These are phyloP conservation scores for Lanmaoa rubissima DNA, from an alignment of 768 basidiomycete species.

Conservation along the genomic window DNA sequence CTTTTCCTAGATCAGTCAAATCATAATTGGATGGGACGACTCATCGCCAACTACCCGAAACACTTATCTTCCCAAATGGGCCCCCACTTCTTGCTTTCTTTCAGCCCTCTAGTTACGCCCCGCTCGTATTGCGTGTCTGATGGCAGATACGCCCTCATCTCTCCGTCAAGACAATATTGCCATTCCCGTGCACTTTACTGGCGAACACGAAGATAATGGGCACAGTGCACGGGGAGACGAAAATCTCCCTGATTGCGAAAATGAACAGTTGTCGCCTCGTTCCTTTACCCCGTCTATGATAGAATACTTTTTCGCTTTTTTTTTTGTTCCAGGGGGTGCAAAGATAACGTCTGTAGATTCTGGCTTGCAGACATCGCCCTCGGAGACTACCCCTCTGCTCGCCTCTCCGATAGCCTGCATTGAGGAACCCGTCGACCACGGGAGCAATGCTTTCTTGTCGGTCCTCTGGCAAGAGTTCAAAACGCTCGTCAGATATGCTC, in stretches of 20 bases:
- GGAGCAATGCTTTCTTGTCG: slow-evolving; percentile 15
- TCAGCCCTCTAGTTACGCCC: too few species aligned
- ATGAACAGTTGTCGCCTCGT: background rate
- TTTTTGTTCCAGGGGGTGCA: background rate
- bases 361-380: slow-evolving; percentile 8
- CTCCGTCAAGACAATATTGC: slow-evolving; percentile 64
- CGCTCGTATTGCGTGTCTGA: background rate
- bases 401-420: slow-evolving; percentile 51
- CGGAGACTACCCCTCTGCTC: slow-evolving; percentile 60
- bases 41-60: background rate
- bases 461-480: slow-evolving; percentile 7
- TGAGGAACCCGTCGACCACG: slow-evolving; percentile 34
- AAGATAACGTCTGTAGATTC: slow-evolving; percentile 1
- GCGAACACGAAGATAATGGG: slow-evolving; percentile 21
- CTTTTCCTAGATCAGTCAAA: too few species aligned
- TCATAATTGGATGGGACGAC: too few species aligned
- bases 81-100: background rate
- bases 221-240: slow-evolving; percentile 2
- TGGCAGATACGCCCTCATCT: slow-evolving; percentile 33
- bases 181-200: slow-evolving; percentile 47
- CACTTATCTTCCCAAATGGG: background rate
- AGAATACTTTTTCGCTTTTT: slow-evolving; percentile 1
- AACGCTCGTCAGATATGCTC: slow-evolving; percentile 61
- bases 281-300: background rate
- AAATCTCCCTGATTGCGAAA: background rate